phyloP scores from a whole-genome alignment of 768 basidiomycete species.

The Pilatotrama ljubarskyi region DNA sequence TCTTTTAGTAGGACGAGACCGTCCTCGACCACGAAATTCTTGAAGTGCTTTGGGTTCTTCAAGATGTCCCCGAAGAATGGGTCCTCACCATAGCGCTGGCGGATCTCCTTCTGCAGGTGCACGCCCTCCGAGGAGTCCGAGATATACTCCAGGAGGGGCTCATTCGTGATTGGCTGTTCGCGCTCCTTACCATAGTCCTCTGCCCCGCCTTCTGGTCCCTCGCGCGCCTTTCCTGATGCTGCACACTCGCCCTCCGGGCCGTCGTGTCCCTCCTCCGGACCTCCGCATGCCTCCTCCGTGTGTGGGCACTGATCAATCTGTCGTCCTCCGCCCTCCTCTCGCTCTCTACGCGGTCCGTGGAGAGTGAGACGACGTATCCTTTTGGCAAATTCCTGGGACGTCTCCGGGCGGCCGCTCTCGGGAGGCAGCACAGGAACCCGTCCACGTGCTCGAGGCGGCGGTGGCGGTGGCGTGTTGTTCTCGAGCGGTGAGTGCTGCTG shows the following conservation, averaged over 20 bases:
- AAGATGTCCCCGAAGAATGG: constrained; percentile 33
- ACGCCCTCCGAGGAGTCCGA: neutral
- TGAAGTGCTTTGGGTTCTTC: constrained; percentile 25
- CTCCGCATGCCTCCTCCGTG: no score
- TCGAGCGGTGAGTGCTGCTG: no score
- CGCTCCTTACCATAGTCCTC: neutral
- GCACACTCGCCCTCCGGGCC: no score
- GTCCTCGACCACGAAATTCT: constrained; percentile 30
- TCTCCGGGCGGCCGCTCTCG: constrained; percentile 10
- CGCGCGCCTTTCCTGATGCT: neutral
- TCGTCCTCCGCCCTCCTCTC: constrained; percentile 1
- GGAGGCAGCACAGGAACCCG: neutral
- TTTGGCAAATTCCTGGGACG: constrained; percentile 4
- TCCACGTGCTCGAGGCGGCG: neutral
- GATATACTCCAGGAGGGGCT: neutral
- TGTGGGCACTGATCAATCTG: no score
- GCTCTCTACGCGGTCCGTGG: constrained; percentile 1
- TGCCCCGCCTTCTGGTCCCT: neutral
- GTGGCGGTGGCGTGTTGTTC: no score
- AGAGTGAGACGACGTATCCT: constrained; percentile 10
- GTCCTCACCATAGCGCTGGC: constrained; percentile 30
- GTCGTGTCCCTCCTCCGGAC: no score
- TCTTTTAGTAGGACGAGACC: constrained; percentile 24
- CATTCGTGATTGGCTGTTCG: neutral
- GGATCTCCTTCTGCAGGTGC: constrained; percentile 17